Conservation (phyloP, 2,329 filamentous ascomycete genomes). For the Aspergillus terreus region DNA sequence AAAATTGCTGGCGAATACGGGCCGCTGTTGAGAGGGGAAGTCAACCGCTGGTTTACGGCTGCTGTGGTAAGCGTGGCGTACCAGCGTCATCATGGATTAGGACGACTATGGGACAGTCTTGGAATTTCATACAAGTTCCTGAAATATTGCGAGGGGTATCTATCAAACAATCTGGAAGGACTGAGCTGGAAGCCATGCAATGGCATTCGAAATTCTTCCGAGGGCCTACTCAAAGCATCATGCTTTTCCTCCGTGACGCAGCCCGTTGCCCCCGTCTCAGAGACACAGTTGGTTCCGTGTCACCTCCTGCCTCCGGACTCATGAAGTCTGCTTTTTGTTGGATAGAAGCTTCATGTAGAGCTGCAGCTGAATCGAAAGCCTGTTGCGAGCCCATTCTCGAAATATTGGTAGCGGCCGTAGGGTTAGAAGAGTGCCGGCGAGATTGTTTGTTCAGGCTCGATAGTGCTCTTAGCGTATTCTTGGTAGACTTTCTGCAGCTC, state of each 20-base stretch:
- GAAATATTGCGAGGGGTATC: too few relatives aligned
- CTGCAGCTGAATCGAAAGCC: background rate
- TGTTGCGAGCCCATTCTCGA: background rate
- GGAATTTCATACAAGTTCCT: too few relatives aligned
- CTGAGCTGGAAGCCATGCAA: too few relatives aligned
- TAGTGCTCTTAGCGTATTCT: conserved; percentile 6
- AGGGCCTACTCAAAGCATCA: conserved; percentile 31
- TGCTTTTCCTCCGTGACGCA: conserved; percentile 35
- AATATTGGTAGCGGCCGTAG: conserved; percentile 10
- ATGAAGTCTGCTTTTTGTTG: background rate
- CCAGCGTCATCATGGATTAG: too few relatives aligned
- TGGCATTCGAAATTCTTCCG: too few relatives aligned
- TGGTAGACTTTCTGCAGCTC: too few relatives aligned
- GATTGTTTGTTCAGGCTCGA: conserved; percentile 16
- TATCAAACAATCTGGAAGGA: too few relatives aligned
- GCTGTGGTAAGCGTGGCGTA: too few relatives aligned
- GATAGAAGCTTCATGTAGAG: background rate
- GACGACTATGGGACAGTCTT: too few relatives aligned
- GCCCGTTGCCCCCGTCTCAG: conserved; percentile 29
- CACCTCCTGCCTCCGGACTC: background rate
- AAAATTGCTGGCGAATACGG: too few relatives aligned
- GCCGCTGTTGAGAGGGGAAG: too few relatives aligned
- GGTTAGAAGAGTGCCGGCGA: conserved; percentile 33
- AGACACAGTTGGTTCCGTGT: background rate
- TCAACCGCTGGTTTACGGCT: too few relatives aligned